These are phyloP conservation scores for Fusarium napiforme DNA, from an alignment of 2,329 filamentous ascomycete genomes.

Conservation along the genomic window DNA sequence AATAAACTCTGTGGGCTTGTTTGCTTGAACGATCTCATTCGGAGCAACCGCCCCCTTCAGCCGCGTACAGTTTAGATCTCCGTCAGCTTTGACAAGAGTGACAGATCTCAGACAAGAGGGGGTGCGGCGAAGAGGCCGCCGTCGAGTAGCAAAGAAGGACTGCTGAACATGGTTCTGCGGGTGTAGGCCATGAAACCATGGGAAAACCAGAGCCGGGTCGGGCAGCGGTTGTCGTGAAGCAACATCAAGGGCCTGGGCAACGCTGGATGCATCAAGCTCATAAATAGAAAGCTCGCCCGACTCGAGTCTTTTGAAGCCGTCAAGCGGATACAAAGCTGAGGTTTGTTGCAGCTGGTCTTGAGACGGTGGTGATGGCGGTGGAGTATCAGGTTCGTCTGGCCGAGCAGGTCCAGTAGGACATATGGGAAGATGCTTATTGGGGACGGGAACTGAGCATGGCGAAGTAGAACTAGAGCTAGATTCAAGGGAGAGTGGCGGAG, in stretches of 20 bases:
- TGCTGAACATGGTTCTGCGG: constrained; percentile 89
- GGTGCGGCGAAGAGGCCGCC: constrained; percentile 76
- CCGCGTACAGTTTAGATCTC: constrained; percentile 77
- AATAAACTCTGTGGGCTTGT: constrained; percentile 70
- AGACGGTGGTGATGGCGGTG: constrained; percentile 75
- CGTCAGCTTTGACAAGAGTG: constrained; percentile 88
- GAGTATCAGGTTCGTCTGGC: constrained; percentile 66
- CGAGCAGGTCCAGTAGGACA: constrained; percentile 81
- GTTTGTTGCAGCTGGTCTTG: constrained; percentile 65
- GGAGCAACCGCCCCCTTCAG: constrained; percentile 89
- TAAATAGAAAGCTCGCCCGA: constrained; percentile 72
- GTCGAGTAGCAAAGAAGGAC: constrained; percentile 85
- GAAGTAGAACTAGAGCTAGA: constrained; percentile 40
- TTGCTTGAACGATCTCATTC: constrained; percentile 76
- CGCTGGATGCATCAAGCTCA: constrained; percentile 73
- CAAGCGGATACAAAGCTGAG: constrained; percentile 81
- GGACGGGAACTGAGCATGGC: constrained; percentile 62
- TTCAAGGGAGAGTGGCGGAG: constrained; percentile 56
- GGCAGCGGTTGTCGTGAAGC: constrained; percentile 83
- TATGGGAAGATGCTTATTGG: constrained; percentile 90
- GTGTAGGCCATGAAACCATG: constrained; percentile 95
- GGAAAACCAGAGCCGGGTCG: constrained; percentile 87
- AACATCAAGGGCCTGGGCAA: constrained; percentile 80
- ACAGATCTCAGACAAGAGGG: constrained; percentile 79
- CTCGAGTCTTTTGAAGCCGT: constrained; percentile 65